Percentiles rank a stretch among this genome's conserved stretches.
Conservation (phyloP, 148 eudicot genomes). For the Vaccinium myrtillus region DNA sequence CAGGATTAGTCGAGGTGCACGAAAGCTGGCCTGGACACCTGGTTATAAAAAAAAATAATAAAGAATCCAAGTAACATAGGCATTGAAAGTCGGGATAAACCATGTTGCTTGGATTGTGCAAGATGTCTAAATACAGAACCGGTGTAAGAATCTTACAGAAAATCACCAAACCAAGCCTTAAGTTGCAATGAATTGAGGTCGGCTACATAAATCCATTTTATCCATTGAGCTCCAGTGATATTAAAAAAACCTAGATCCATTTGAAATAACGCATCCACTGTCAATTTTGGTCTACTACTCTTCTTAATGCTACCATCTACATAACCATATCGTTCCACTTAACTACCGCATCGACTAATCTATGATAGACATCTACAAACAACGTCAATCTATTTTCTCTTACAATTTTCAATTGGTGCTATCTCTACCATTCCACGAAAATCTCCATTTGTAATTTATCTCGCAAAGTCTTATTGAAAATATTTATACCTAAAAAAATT, state of each 20-base stretch:
- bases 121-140: not conserved
- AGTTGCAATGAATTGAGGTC: not conserved
- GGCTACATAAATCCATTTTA: not conserved
- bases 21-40: too few species aligned
- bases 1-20: too few species aligned
- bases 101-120: not conserved
- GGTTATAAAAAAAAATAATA: not conserved
- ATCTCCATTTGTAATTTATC: not conserved
- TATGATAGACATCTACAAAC: not conserved
- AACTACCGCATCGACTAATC: not conserved
- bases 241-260: not conserved
- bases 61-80: not conserved
- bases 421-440: not conserved
- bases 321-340: not conserved
- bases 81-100: not conserved
- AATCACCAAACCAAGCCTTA: not conserved
- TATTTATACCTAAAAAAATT: too few species aligned
- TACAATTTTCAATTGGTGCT: not conserved
- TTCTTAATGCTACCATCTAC: not conserved
- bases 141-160: not conserved
- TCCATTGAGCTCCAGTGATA: not conserved
- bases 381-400: not conserved
- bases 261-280: not conserved
- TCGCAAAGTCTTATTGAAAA: not conserved
- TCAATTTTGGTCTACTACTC: not conserved